Percentiles rank a stretch among this genome's conserved stretches.
Evolutionary conservation across 352 stramenopile genomes (phyloP).

Genomic region (Pythium folliculosum): DNA sequence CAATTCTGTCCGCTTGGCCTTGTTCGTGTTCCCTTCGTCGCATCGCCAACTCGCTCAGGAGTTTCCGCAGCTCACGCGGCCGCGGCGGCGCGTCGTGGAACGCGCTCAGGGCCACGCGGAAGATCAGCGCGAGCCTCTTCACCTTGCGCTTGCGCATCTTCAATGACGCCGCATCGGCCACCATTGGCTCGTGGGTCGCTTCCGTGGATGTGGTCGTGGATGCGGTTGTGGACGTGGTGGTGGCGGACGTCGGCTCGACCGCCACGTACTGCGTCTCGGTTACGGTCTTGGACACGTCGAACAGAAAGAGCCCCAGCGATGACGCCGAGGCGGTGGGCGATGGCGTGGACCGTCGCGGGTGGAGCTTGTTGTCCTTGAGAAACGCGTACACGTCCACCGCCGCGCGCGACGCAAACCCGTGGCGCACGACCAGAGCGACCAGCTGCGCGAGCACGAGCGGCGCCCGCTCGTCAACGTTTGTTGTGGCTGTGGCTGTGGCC

Average conservation of each 20-base stretch:
- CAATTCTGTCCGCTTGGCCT: background rate
- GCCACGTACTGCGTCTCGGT: conserved; percentile 29
- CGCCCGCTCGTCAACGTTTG: background rate
- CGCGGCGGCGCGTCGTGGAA: conserved; percentile 43
- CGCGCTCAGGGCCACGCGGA: conserved; percentile 54
- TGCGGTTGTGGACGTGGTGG: no score
- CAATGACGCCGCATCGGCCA: background rate
- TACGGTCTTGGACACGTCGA: conserved; percentile 62
- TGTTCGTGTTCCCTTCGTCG: background rate
- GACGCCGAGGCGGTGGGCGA: background rate
- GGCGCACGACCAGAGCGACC: conserved; percentile 27
- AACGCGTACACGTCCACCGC: conserved; percentile 61
- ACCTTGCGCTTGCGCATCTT: conserved; percentile 37
- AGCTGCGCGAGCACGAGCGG: conserved; percentile 35
- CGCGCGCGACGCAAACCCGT: conserved; percentile 35
- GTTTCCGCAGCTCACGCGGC: conserved; percentile 24
- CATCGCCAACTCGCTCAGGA: conserved; percentile 5
- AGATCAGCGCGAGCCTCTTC: conserved; percentile 53
- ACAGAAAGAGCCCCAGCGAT: conserved; percentile 34
- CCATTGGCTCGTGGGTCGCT: background rate
- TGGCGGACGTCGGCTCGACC: background rate
- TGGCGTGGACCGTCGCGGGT: conserved; percentile 41
- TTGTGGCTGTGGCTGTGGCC: background rate
- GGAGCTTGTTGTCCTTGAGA: conserved; percentile 68
- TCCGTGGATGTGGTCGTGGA: background rate